These are phyloP conservation scores for Aspergillus proliferans DNA, from an alignment of 2,329 filamentous ascomycete genomes.

Conservation along the genomic window DNA sequence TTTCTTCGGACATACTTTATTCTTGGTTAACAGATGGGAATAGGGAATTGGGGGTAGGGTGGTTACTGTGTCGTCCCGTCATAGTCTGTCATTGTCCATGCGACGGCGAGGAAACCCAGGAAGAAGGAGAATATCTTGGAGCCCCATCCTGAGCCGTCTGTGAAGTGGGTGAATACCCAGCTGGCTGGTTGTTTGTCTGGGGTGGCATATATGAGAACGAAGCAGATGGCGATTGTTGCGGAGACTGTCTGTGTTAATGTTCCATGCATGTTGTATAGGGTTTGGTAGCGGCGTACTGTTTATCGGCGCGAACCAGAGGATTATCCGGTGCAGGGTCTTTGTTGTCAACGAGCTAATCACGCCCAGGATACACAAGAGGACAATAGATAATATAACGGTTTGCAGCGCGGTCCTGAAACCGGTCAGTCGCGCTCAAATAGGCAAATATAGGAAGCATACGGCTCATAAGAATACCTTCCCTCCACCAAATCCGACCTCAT, in stretches of 20 bases:
- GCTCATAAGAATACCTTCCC: slow-evolving; percentile 49
- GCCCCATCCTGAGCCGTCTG: slow-evolving; percentile 58
- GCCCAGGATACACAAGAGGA: slow-evolving; percentile 50
- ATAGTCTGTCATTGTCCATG: slow-evolving; percentile 61
- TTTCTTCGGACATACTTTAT: slow-evolving; percentile 58
- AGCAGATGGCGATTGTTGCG: slow-evolving; percentile 55
- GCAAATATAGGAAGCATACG: slow-evolving; percentile 39
- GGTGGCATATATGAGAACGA: slow-evolving; percentile 53
- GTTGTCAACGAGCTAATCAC: slow-evolving; percentile 59
- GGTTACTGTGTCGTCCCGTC: slow-evolving; percentile 59
- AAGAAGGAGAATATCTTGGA: slow-evolving; percentile 58
- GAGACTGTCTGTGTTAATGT: slow-evolving; percentile 35
- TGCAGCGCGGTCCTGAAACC: slow-evolving; percentile 48
- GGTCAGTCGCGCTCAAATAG: slow-evolving; percentile 6
- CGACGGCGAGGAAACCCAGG: slow-evolving; percentile 45
- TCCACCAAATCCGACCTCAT: slow-evolving; percentile 54
- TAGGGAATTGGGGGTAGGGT: not conserved
- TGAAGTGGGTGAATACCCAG: slow-evolving; percentile 58
- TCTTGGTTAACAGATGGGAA: not conserved
- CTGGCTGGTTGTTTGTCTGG: slow-evolving; percentile 53
- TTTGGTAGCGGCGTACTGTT: slow-evolving; percentile 42
- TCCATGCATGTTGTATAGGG: not conserved
- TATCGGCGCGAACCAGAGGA: slow-evolving; percentile 61
- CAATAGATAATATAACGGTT: slow-evolving; percentile 54
- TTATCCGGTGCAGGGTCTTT: slow-evolving; percentile 52